These are phyloP conservation scores for Beverwykella pulmonaria DNA, from an alignment of 495 filamentous ascomycete species.

Conservation along the genomic window DNA sequence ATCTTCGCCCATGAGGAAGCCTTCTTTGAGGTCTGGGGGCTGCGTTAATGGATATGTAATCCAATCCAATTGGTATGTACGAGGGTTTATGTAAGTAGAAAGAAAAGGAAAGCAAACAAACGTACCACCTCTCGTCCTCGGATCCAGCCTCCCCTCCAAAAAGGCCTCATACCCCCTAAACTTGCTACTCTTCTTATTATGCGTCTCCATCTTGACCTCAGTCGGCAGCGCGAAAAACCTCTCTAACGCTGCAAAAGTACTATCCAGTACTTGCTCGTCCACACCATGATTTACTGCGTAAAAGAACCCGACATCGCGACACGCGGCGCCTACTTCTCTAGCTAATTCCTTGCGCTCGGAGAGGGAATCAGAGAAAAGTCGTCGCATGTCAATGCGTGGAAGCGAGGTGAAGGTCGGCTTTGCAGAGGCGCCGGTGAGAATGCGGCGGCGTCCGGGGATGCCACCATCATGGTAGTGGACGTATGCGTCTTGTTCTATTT, in stretches of 20 bases:
- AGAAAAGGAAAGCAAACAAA: not conserved
- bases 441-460: slow-evolving; percentile 3
- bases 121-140: slow-evolving; percentile 18
- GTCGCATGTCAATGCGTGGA: slow-evolving; percentile 49
- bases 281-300: slow-evolving; percentile 50
- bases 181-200: slow-evolving; percentile 27
- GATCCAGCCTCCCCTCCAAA: slow-evolving; percentile 21
- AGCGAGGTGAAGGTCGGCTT: slow-evolving; percentile 42
- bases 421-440: slow-evolving; percentile 13
- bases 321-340: slow-evolving; percentile 52
- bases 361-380: slow-evolving; percentile 41
- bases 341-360: slow-evolving; percentile 47
- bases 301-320: slow-evolving; percentile 60
- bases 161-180: slow-evolving; percentile 28
- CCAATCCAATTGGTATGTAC: not conserved
- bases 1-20: slow-evolving; percentile 34
- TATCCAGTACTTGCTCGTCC: slow-evolving; percentile 3
- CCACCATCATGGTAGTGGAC: slow-evolving; percentile 30
- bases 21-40: slow-evolving; percentile 30
- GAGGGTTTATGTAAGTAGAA: too few species aligned
- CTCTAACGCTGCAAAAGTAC: slow-evolving; percentile 22
- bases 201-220: slow-evolving; percentile 28
- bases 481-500: not conserved
- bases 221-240: slow-evolving; percentile 24
- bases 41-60: not conserved